phyloP scores from a whole-genome alignment of 331 rosid species.

The Acacia pycnantha region DNA sequence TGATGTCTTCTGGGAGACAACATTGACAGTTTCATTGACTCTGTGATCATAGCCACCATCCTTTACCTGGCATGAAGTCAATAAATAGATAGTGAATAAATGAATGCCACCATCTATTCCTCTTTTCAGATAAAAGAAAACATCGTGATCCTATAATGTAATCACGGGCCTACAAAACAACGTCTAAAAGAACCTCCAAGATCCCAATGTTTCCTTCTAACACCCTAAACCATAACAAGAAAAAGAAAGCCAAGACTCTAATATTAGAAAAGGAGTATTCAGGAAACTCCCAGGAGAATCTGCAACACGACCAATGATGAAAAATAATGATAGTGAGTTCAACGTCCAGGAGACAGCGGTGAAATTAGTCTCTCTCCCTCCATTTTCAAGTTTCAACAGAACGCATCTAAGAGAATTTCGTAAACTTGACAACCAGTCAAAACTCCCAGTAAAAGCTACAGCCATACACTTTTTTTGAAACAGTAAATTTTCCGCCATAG shows the following conservation, averaged over 20 bases:
- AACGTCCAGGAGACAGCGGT: not conserved
- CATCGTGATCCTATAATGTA: not conserved
- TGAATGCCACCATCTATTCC: not conserved
- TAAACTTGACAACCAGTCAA: not conserved
- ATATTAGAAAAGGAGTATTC: not conserved
- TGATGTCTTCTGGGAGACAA: conserved; percentile 87
- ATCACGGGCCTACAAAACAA: not conserved
- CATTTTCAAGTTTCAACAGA: conserved; percentile 19
- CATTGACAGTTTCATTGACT: conserved; percentile 94
- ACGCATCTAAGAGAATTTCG: not conserved
- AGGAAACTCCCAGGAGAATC: conserved; percentile 13
- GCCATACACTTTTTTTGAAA: not conserved
- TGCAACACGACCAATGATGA: not conserved
- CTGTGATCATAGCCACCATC: conserved; percentile 97
- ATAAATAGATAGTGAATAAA: conserved; percentile 2
- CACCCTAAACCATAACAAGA: not conserved
- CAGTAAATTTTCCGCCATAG: not conserved
- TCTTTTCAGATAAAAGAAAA: not conserved
- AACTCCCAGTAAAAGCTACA: not conserved
- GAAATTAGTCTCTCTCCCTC: not conserved
- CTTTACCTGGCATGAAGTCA: conserved; percentile 60
- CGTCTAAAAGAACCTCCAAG: not conserved
- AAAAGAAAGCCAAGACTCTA: not conserved
- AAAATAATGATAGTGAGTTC: not conserved
- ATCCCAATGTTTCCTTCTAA: not conserved